A percentile compares a stretch with the other conserved stretches of the same genome.
Conservation (phyloP, 768 basidiomycete genomes). For the Kwoniella bestiolae region DNA sequence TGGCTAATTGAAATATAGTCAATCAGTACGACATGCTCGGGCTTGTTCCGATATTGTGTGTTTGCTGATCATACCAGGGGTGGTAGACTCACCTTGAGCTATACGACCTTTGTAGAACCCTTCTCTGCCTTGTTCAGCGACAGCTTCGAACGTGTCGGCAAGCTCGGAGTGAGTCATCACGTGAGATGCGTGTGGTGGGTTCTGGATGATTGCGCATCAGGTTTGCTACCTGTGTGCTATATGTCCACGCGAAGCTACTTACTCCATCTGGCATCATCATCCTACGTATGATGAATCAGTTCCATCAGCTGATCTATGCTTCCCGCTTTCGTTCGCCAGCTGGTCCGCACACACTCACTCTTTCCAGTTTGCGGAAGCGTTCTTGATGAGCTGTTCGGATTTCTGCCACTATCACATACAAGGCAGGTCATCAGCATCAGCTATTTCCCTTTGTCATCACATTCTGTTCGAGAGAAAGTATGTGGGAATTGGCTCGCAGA, state of each 20-base stretch:
- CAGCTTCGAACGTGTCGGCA: slow-evolving; percentile 77
- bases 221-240: too few species aligned
- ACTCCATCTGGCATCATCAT: slow-evolving; percentile 56
- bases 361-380: slow-evolving; percentile 79
- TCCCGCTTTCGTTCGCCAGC: too few species aligned
- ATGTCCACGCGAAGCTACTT: slow-evolving; percentile 53
- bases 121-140: slow-evolving; percentile 80
- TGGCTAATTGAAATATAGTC: slow-evolving; percentile 25
- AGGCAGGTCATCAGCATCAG: slow-evolving; percentile 5
- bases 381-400: slow-evolving; percentile 73
- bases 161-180: slow-evolving; percentile 79
- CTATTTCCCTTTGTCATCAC: too few species aligned
- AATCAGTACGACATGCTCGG: neutral
- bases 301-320: too few species aligned
- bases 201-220: too few species aligned
- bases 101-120: slow-evolving; percentile 93
- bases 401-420: slow-evolving; percentile 60
- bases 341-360: slow-evolving; percentile 59
- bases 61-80: too few species aligned
- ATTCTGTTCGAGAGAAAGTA: too few species aligned
- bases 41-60: slow-evolving; percentile 56
- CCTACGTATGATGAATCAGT: slow-evolving; percentile 26
- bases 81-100: slow-evolving; percentile 83
- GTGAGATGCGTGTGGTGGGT: slow-evolving; percentile 75
- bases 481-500: neutral